Base-by-base conservation (phyloP, 495 filamentous ascomycete genomes). In the Letharia lupina region DNA sequence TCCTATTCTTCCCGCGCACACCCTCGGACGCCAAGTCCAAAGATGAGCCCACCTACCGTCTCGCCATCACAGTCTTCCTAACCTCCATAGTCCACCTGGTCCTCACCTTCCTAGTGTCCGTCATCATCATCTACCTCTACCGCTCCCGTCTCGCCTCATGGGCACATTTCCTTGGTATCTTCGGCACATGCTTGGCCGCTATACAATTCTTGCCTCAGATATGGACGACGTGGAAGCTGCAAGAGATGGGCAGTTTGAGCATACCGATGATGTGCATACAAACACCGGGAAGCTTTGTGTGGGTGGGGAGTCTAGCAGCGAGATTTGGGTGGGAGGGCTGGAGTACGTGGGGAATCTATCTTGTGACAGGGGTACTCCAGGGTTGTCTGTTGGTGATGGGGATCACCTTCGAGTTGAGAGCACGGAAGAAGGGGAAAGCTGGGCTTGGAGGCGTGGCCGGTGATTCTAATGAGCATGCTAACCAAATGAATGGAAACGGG, bases 211-310 rank as follows among this genome's bases (percentile, higher is more conserved):
- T 98, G 28, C 94, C 94, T 3, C 94, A 98, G 78, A 91, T 98
- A 70, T 93, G 84, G 73, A 96, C 89, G 40, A 98, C 94, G 2
- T 93, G 90, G 77, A 82, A 79, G 45, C 78, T 96, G 60, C 88
- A 91, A 72, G 86, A 89, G 67, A 89, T 95, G 2, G 90, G 90
- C 45, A 95, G 90, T 72, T 75, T 98, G 65, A 96, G 91, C 72
- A 93, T 98, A 65, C 89, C 92, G 2, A 98, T 96, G 91, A 98
- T 98, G 94, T 89, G 88, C 73, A 96, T 98, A 54, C 94, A 98
- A 75, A 96, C 93, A 1, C 94, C 94, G 0, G 94, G 94, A 10
- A 89, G 88, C 68, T 87, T 95, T 70, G 77, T 98, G 31, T 98
- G 93, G 81, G 91, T 93, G 3, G 86, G 80, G 23, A 98, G 93